Percentiles rank a stretch among this genome's conserved stretches.
Evolutionary conservation across 768 basidiomycete species (phyloP).

Genomic region (Tylopilus balloui): DNA sequence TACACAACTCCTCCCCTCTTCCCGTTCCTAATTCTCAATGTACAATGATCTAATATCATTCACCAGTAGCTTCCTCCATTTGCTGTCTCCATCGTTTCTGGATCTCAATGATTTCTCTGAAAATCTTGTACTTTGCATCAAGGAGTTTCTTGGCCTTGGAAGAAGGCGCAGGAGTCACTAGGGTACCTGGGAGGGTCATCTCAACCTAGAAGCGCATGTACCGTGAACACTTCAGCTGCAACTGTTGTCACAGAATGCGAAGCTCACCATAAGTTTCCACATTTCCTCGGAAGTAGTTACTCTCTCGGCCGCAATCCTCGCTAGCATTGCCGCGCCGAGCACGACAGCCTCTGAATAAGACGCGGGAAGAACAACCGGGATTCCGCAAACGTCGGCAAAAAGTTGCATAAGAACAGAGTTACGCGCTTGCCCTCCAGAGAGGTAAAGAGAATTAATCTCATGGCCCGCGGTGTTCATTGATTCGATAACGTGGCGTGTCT

Average conservation of each 20-base stretch:
- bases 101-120: conserved; percentile 80
- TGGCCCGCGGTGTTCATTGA: conserved; percentile 87
- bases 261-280: conserved; percentile 86
- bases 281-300: conserved; percentile 55
- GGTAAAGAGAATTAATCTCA: conserved; percentile 75
- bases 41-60: background rate
- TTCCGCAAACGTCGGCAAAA: conserved; percentile 77
- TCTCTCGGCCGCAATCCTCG: conserved; percentile 73
- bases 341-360: conserved; percentile 81
- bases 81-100: conserved; percentile 84
- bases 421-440: conserved; percentile 91
- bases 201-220: conserved; percentile 50
- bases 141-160: conserved; percentile 68
- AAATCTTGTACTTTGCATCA: conserved; percentile 92
- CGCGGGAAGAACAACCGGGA: conserved; percentile 79
- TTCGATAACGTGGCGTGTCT: conserved; percentile 92
- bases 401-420: conserved; percentile 86
- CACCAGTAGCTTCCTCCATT: conserved; percentile 56
- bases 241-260: background rate
- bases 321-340: conserved; percentile 91
- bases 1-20: background rate
- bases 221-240: background rate
- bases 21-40: background rate
- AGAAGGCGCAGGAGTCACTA: conserved; percentile 61
- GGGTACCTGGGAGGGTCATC: conserved; percentile 84